Evolutionary conservation across 2,329 filamentous ascomycete genomes (phyloP), one percentile per base, ranked within the genome.

Genomic region (Colletotrichum sp.): DNA sequence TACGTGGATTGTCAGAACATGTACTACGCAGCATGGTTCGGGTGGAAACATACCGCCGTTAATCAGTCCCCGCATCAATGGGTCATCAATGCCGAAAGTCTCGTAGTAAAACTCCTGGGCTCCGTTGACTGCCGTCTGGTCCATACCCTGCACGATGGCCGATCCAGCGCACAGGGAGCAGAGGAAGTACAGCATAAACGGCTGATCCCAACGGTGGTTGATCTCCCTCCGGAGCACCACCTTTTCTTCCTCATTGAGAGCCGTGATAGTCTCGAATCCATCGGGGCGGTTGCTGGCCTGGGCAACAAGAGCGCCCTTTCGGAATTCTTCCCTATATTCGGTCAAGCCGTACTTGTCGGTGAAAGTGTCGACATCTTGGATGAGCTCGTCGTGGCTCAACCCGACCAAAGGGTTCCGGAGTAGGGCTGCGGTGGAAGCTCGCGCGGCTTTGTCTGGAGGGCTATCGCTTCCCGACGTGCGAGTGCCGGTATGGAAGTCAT

Each of bases 61-160:
- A 10, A 90, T 85, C 6, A 92, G 86, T 4, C 90, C 92, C 13
- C 87, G 81, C 44, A 93, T 83, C 89, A 16, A 78, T 68, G 21
- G 85, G 85, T 75, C 88, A 81, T 24, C 84, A 75, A 85, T 82
- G 0, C 77, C 18, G 16, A 85, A 84, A 8, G 83, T 81, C 0
- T 68, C 10, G 12, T 83, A 84, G 59, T 84, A 84, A 13, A 81
- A 84, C 85, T 85, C 78, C 84, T 69, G n/a, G 5, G 91, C 92
- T 49, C 92, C 92, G 75, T 93, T 92, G 64, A 92, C 91, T 4
- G 92, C 92, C 0, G 91, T 92, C 81, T 93, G 90, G 80, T 93
- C 91, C 90, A 93, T 92, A 78, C 92, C 92, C 79, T 93, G 92
- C 8, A 76, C 74, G 9, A 62, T n/a, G n/a, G 34, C 36, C 8